These are phyloP conservation scores for Aaosphaeria pasadenensis DNA, from an alignment of 2,329 filamentous ascomycete genomes.

Conservation along the genomic window DNA sequence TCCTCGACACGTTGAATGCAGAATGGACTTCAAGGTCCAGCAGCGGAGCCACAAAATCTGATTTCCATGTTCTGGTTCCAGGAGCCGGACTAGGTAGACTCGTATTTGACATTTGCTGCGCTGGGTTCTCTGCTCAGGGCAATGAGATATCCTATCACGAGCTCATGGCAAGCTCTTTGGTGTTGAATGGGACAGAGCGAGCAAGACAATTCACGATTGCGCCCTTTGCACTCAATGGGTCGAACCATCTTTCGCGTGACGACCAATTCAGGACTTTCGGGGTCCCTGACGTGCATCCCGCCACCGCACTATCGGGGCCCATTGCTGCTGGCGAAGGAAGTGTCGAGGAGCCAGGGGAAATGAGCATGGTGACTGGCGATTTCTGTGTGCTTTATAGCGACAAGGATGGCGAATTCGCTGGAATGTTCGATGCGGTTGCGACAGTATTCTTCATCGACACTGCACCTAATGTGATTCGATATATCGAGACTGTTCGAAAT, in stretches of 20 bases:
- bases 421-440: conserved; percentile 74
- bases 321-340: not conserved
- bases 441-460: conserved; percentile 98
- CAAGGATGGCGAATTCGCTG: conserved; percentile 57
- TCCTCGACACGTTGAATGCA: conserved; percentile 62
- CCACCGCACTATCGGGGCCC: conserved; percentile 29
- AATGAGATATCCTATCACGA: conserved; percentile 97
- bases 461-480: conserved; percentile 86
- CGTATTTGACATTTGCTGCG: conserved; percentile 78
- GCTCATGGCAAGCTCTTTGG: conserved; percentile 76
- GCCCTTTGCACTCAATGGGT: conserved; percentile 85
- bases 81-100: conserved; percentile 86
- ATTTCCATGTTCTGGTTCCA: conserved; percentile 69
- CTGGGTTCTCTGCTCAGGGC: conserved; percentile 75
- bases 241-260: conserved; percentile 71
- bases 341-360: conserved; percentile 56
- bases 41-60: conserved; percentile 24
- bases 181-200: conserved; percentile 64
- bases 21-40: conserved; percentile 35
- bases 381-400: conserved; percentile 83
- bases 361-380: conserved; percentile 92
- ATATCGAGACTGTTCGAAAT: conserved; percentile 77
- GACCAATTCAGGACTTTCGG: conserved; percentile 72
- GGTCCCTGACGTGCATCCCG: conserved; percentile 70
- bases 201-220: conserved; percentile 69